These are phyloP conservation scores for Chalciporus sphaerocephalus DNA, from an alignment of 768 basidiomycete genomes.

Conservation along the genomic window DNA sequence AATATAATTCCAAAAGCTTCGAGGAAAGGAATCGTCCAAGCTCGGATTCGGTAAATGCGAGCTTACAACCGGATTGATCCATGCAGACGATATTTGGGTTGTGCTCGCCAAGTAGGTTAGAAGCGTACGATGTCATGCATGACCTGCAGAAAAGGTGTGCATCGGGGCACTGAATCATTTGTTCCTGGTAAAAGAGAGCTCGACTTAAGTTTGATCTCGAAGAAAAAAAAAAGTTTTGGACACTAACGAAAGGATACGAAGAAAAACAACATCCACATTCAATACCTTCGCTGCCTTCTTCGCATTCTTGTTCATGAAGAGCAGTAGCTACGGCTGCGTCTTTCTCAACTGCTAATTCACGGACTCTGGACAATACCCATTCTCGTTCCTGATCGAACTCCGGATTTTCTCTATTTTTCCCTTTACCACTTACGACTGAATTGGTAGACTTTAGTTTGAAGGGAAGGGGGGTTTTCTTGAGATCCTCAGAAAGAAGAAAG, in stretches of 20 bases:
- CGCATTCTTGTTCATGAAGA: slow-evolving; percentile 38
- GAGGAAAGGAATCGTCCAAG: slow-evolving; percentile 60
- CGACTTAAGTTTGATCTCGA: background rate
- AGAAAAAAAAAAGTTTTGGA: background rate
- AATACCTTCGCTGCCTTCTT: slow-evolving; percentile 55
- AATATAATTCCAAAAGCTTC: slow-evolving; percentile 67
- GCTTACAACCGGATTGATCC: slow-evolving; percentile 71
- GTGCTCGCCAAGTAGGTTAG: slow-evolving; percentile 61
- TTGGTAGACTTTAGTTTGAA: slow-evolving; percentile 36
- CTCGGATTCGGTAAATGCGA: slow-evolving; percentile 64
- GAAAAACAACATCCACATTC: slow-evolving; percentile 90
- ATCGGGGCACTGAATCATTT: slow-evolving; percentile 87
- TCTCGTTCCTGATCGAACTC: slow-evolving; percentile 42
- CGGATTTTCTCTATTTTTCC: slow-evolving; percentile 36
- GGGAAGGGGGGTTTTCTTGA: slow-evolving; percentile 28
- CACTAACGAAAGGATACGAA: slow-evolving; percentile 63
- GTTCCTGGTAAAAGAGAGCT: slow-evolving; percentile 43
- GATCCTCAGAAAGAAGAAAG: slow-evolving; percentile 43
- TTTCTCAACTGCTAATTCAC: slow-evolving; percentile 21
- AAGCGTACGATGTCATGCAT: slow-evolving; percentile 68
- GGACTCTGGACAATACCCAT: slow-evolving; percentile 44
- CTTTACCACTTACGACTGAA: slow-evolving; percentile 40
- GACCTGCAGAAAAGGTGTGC: slow-evolving; percentile 80
- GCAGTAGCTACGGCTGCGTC: slow-evolving; percentile 33
- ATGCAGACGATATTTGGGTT: slow-evolving; percentile 69